Evolutionary conservation across 108 stramenopile species (phyloP).

Genomic region (Cyclotella atomus): DNA sequence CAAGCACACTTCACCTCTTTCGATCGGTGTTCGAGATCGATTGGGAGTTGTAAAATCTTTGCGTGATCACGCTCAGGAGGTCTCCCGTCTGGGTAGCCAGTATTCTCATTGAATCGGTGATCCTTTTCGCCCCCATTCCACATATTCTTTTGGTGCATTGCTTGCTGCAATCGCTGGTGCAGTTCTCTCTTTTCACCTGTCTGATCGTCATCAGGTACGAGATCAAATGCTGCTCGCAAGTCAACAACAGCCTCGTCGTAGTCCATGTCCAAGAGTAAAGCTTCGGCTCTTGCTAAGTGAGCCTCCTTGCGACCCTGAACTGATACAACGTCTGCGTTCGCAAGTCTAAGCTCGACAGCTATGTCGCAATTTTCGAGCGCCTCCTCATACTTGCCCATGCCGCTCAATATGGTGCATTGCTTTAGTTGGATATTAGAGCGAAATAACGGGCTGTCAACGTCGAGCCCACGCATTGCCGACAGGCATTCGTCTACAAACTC

Average conservation of each 20-base stretch:
- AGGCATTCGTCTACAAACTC: slow-evolving; percentile 57
- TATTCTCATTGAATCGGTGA: slow-evolving; percentile 56
- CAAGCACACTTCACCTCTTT: slow-evolving; percentile 58
- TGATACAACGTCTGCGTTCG: slow-evolving; percentile 35
- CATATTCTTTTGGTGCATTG: slow-evolving; percentile 51
- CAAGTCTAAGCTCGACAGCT: slow-evolving; percentile 50
- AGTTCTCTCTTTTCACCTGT: slow-evolving; percentile 45
- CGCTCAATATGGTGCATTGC: slow-evolving; percentile 57
- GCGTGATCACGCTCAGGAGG: slow-evolving; percentile 66
- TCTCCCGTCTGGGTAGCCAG: slow-evolving; percentile 58
- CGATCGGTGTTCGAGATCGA: slow-evolving; percentile 50
- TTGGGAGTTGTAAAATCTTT: slow-evolving; percentile 64
- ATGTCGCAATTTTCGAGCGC: slow-evolving; percentile 56
- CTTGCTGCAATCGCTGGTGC: slow-evolving; percentile 47
- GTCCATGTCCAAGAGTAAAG: slow-evolving; percentile 59
- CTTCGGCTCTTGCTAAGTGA: slow-evolving; percentile 54
- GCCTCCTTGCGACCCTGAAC: slow-evolving; percentile 48
- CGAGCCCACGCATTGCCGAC: slow-evolving; percentile 60
- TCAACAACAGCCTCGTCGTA: slow-evolving; percentile 65
- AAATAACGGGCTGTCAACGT: slow-evolving; percentile 64
- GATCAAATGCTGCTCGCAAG: slow-evolving; percentile 58
- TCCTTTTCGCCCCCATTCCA: slow-evolving; percentile 65
- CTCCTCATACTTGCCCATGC: slow-evolving; percentile 62
- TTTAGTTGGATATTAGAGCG: slow-evolving; percentile 59
- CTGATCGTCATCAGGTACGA: slow-evolving; percentile 52